These are phyloP conservation scores for Penicillium simplicissimum DNA, from an alignment of 495 filamentous ascomycete species.

Conservation along the genomic window DNA sequence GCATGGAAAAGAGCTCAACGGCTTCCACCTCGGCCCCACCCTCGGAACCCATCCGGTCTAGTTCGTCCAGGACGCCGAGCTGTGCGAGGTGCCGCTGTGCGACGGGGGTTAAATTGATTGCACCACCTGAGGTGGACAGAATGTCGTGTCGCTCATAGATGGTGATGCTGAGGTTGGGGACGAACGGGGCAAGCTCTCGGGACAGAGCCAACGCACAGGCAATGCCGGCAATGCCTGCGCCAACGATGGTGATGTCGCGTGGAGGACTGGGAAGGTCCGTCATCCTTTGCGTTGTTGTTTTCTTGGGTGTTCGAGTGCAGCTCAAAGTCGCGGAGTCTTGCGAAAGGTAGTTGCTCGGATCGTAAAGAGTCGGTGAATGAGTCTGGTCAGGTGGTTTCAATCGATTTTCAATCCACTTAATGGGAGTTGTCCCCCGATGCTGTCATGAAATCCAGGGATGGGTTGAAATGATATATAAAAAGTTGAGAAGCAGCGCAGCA, in stretches of 20 bases:
- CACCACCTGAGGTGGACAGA: constrained; percentile 59
- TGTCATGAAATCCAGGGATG: background rate
- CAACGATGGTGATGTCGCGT: constrained; percentile 50
- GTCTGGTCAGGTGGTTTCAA: background rate
- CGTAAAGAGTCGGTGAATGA: background rate
- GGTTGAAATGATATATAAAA: constrained; percentile 5
- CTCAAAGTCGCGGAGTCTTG: background rate
- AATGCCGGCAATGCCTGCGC: constrained; percentile 59
- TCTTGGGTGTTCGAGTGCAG: background rate
- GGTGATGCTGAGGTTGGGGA: constrained; percentile 49
- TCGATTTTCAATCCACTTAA: background rate
- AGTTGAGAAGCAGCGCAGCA: background rate
- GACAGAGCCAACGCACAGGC: constrained; percentile 54
- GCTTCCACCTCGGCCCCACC: constrained; percentile 54
- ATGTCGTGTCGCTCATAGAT: constrained; percentile 59
- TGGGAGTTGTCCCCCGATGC: background rate
- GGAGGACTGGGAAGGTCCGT: constrained; percentile 26
- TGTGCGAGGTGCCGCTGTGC: constrained; percentile 58
- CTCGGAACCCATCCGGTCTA: constrained; percentile 44
- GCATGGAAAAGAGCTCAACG: constrained; percentile 52
- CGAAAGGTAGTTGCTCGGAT: background rate
- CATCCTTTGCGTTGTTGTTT: background rate
- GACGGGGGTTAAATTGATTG: constrained; percentile 63
- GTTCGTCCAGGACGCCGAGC: constrained; percentile 51
- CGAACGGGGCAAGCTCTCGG: constrained; percentile 45